Evolutionary conservation across 768 basidiomycete species (phyloP).

Genomic region (Lactarius akahatsu): DNA sequence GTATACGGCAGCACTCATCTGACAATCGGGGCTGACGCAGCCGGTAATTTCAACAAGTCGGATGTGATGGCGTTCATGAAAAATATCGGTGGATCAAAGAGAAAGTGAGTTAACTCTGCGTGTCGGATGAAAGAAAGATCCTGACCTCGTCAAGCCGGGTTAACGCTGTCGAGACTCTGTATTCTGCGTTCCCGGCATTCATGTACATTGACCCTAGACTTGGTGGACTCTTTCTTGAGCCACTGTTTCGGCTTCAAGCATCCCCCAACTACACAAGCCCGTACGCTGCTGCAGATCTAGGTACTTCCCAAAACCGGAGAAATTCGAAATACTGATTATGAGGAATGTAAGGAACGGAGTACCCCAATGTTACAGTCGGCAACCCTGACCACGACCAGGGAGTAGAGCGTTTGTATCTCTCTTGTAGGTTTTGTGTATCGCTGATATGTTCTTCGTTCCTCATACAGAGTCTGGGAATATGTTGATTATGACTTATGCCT

Average conservation of each 20-base stretch:
- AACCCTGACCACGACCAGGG: not conserved
- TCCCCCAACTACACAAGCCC: constrained; percentile 19
- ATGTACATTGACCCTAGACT: constrained; percentile 55
- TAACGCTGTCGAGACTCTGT: constrained; percentile 57
- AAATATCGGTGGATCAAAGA: constrained; percentile 14
- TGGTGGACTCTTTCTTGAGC: constrained; percentile 36
- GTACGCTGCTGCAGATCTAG: constrained; percentile 30
- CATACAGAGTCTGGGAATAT: constrained; percentile 36
- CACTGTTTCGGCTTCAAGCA: constrained; percentile 30
- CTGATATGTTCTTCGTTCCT: not conserved
- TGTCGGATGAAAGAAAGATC: not conserved
- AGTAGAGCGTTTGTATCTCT: constrained; percentile 17
- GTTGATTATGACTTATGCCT: constrained; percentile 37
- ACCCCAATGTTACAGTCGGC: constrained; percentile 9
- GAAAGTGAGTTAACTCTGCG: not conserved
- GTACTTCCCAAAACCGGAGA: constrained; percentile 6
- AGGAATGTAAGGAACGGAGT: not conserved
- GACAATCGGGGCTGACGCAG: constrained; percentile 10
- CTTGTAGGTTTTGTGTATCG: too few species aligned
- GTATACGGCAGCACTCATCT: too few species aligned
- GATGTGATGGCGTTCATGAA: constrained; percentile 57
- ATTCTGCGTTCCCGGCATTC: constrained; percentile 49
- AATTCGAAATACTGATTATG: not conserved
- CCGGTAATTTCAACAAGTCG: constrained; percentile 49
- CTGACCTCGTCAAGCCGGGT: constrained; percentile 28